phyloP scores from a whole-genome alignment of 495 filamentous ascomycete genomes.

The Penicillium egyptiacum region DNA sequence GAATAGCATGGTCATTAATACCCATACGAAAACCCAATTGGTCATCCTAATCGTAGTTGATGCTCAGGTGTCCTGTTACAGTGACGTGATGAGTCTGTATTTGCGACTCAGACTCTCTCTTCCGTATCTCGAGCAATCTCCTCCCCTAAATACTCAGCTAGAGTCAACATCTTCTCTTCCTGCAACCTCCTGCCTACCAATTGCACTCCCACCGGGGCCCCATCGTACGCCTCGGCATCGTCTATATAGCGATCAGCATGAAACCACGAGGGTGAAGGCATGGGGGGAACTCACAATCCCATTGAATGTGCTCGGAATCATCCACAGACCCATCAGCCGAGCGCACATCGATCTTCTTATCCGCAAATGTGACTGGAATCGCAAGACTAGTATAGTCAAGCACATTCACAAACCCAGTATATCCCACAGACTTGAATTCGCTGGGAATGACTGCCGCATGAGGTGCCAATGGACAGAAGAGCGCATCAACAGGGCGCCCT shows the following conservation, averaged over 20 bases:
- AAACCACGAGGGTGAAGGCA: background rate
- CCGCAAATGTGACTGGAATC: constrained; percentile 58
- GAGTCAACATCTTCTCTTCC: constrained; percentile 53
- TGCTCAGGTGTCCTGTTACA: background rate
- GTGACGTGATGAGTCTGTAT: background rate
- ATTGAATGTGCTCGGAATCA: constrained; percentile 43
- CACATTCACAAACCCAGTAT: constrained; percentile 53
- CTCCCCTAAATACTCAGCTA: constrained; percentile 40
- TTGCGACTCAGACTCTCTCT: background rate
- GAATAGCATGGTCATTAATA: background rate
- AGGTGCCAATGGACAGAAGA: constrained; percentile 49
- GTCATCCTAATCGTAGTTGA: background rate
- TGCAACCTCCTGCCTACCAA: constrained; percentile 50
- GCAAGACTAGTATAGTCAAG: constrained; percentile 58
- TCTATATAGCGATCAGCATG: constrained; percentile 34
- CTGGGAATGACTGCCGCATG: constrained; percentile 50
- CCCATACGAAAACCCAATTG: background rate
- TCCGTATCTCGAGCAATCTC: constrained; percentile 18
- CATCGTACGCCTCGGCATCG: constrained; percentile 53
- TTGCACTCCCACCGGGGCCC: constrained; percentile 55
- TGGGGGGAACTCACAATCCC: constrained; percentile 51
- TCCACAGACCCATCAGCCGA: constrained; percentile 35
- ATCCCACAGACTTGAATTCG: constrained; percentile 51
- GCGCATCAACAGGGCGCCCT: constrained; percentile 56
- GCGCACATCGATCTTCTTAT: constrained; percentile 53